A percentile compares a stretch with the other conserved stretches of the same genome.
These are phyloP conservation scores for Phytophthora podocarpi DNA, from an alignment of 352 stramenopile genomes.

Conservation along the genomic window DNA sequence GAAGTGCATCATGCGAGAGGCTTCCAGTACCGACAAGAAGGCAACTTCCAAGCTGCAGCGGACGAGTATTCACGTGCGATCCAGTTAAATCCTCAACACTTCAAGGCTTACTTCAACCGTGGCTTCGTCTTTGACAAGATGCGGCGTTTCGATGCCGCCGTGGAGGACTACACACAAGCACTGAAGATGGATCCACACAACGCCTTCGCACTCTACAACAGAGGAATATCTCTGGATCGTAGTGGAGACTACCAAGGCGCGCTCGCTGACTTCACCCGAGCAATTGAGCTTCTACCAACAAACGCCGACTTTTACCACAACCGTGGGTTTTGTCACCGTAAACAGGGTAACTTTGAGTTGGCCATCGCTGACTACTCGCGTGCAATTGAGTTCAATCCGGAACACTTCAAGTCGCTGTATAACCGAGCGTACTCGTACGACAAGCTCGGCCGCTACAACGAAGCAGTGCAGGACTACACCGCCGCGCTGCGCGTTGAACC, in stretches of 20 bases:
- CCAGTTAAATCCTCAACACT: slow-evolving; percentile 72
- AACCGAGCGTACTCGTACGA: slow-evolving; percentile 89
- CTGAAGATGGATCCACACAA: slow-evolving; percentile 75
- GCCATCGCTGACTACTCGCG: slow-evolving; percentile 82
- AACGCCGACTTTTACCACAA: slow-evolving; percentile 89
- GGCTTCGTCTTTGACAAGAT: slow-evolving; percentile 89
- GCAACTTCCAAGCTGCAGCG: slow-evolving; percentile 80
- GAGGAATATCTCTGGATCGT: slow-evolving; percentile 84
- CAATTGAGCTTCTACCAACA: slow-evolving; percentile 74
- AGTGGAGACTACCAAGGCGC: slow-evolving; percentile 85
- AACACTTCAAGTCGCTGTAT: slow-evolving; percentile 91
- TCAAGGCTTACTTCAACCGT: slow-evolving; percentile 91
- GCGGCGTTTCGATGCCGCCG: slow-evolving; percentile 70
- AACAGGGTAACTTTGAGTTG: slow-evolving; percentile 77
- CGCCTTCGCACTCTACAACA: slow-evolving; percentile 84
- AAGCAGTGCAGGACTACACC: slow-evolving; percentile 82
- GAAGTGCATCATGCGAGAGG: slow-evolving; percentile 67
- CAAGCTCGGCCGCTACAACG: slow-evolving; percentile 69
- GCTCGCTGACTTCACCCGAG: slow-evolving; percentile 79
- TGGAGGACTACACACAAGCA: slow-evolving; percentile 77
- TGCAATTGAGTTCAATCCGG: slow-evolving; percentile 68
- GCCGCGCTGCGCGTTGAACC: slow-evolving; percentile 69
- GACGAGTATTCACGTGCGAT: slow-evolving; percentile 83
- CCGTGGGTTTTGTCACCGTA: slow-evolving; percentile 82
- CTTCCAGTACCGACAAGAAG: slow-evolving; percentile 79